Evolutionary conservation across 169 alveolate genomes (phyloP), one percentile per base, ranked within the genome.

Genomic region (Pseudocohnilembus persalinus): DNA sequence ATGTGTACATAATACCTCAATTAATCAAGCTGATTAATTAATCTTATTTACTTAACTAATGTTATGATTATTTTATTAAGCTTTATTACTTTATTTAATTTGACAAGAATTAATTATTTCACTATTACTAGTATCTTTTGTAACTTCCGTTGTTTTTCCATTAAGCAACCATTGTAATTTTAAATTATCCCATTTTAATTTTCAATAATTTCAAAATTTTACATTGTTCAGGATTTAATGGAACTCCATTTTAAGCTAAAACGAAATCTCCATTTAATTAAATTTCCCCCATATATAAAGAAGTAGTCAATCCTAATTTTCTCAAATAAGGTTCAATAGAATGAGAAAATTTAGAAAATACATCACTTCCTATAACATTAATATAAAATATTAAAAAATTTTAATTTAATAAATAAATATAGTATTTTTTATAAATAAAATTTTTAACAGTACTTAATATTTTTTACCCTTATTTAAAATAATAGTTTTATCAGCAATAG

Each of bases 321-420:
- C 93, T 85, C 26, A 90, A 68, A 31, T 90, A 84, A 26, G 89
- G 85, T 63, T 90, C 93, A 84, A 90, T 90, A 33, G 91, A 84
- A 82, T 85, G 90, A 34, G 88, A 82, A 79, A 72, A 90, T 1
- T 73, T 77, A 0, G 82, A 74, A 73, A 90, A 82, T 26, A 88
- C 93, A 33, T 88, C 75, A 73, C 74, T 72, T 49, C 68, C 68
- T 49, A 20, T 49, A 11, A 49, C 68, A 49, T 49, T 49, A 49
- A 49, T 11, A n/a, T n/a, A n/a, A n/a, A n/a, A n/a, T n/a, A n/a
- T n/a, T n/a, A n/a, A n/a, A n/a, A n/a, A n/a, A n/a, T n/a, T n/a
- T n/a, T n/a, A n/a, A n/a, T n/a, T n/a, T n/a, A n/a, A n/a, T n/a
- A n/a, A n/a, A n/a, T n/a, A n/a, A n/a, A n/a, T n/a, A n/a, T n/a